Conservation (phyloP, 192 early-diverging fungal species). For the Backusella tarrabulga region DNA sequence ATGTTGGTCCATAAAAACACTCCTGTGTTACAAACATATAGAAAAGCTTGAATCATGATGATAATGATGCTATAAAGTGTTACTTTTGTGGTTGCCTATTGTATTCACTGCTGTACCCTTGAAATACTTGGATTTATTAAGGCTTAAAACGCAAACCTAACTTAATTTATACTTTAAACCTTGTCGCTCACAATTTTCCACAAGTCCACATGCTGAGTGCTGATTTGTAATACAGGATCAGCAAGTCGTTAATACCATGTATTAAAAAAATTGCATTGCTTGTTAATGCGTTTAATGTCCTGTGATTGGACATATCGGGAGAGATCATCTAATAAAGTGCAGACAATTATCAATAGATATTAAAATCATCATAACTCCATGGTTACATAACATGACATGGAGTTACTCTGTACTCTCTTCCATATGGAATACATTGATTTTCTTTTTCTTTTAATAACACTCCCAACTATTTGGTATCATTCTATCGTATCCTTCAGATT, state of each 20-base stretch:
- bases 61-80: background rate
- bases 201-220: background rate
- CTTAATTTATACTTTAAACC: background rate
- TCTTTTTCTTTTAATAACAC: background rate
- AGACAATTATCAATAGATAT: background rate
- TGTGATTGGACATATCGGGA: background rate
- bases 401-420: background rate
- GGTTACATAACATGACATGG: background rate
- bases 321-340: background rate
- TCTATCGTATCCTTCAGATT: background rate
- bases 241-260: background rate
- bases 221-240: background rate
- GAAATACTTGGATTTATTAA: background rate
- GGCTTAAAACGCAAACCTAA: background rate
- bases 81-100: background rate
- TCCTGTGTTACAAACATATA: constrained; percentile 3
- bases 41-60: background rate
- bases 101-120: background rate
- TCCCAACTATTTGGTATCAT: background rate
- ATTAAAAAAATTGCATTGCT: background rate
- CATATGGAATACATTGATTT: background rate
- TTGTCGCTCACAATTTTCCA: background rate
- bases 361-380: background rate
- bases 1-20: background rate
- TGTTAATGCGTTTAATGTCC: background rate